Evolutionary conservation across 2,329 filamentous ascomycete species (phyloP), one percentile per base, ranked within the genome.

Genomic region (Cladophialophora immunda): DNA sequence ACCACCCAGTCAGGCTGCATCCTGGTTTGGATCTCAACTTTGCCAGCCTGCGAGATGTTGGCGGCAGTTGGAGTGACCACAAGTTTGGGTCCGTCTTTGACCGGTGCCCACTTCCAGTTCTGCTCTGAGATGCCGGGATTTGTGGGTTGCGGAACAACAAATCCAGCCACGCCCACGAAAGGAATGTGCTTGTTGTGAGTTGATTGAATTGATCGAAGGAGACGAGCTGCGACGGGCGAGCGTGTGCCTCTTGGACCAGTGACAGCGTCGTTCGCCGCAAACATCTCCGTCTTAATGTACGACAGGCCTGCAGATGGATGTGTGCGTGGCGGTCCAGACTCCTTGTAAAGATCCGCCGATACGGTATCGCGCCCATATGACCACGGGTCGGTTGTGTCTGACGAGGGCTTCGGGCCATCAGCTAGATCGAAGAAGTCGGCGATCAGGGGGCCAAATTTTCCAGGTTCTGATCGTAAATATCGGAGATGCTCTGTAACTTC

Each of bases 221-320:
- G 82, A 68, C 89, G 86, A 4, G 87, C 85, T 67, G 85, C 76
- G 2, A 89, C 80, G 0, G 87, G 87, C 4, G 82, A 73, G 27
- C 80, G 80, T 30, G 78, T 73, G 2, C 77, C 77, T 72, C 89
- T 87, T 9, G 89, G 88, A 3, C 89, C 89, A 71, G 85, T 84
- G 32, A 84, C 75, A 2, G 87, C 86, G 73, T 90, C 87, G 73
- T 90, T 90, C 71, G 83, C 79, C 53, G 87, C 77, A 72, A 84
- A 80, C 25, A 85, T 80, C 62, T 82, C 81, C 13, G 85, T 85
- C 57, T 86, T 83, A 2, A 86, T 78, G 74, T 91, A 90, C 15
- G 85, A 85, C 4, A 91, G 79, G 69, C 89, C 89, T 4, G 86
- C 88, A 3, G 86, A 88, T 2, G 89, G 88, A 76, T 91, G 89